Percentiles rank a stretch among this genome's conserved stretches.
Evolutionary conservation across 139 green algal species (phyloP).

Genomic region (Tetradesmus obliquus): DNA sequence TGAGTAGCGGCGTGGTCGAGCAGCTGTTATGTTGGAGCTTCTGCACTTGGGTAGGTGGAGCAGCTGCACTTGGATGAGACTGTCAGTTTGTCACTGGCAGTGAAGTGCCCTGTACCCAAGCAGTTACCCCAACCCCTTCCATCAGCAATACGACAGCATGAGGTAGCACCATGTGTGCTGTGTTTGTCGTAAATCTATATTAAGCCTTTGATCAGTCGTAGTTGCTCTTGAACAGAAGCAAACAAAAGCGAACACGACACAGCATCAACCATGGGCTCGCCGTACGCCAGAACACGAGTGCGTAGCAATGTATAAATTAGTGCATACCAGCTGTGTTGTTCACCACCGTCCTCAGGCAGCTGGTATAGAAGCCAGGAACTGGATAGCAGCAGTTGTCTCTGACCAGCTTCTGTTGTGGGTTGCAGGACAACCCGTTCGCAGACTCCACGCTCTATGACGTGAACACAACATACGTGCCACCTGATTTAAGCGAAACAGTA

Average conservation of each 20-base stretch:
- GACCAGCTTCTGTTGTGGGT: not conserved
- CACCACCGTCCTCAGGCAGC: not conserved
- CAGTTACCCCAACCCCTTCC: no score
- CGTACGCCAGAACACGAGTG: conserved; percentile 18
- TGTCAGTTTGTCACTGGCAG: no score
- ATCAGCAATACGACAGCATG: no score
- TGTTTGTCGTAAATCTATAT: not conserved
- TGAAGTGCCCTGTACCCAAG: no score
- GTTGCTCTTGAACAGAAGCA: no score
- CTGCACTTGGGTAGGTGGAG: not conserved
- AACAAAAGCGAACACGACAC: not conserved
- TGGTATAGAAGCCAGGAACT: not conserved
- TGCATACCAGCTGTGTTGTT: no score
- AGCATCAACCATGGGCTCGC: not conserved
- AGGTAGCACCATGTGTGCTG: no score
- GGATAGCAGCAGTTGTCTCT: not conserved
- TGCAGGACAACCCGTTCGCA: conserved; percentile 47
- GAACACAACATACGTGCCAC: conserved; percentile 52
- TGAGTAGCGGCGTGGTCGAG: no score
- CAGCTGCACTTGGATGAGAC: no score
- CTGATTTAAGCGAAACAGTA: conserved; percentile 36
- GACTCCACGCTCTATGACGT: conserved; percentile 44
- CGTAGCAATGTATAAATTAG: not conserved
- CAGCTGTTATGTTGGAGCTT: no score
- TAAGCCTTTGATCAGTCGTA: no score